Conservation (phyloP, 2,329 filamentous ascomycete species). For the Calonectria honghensis region DNA sequence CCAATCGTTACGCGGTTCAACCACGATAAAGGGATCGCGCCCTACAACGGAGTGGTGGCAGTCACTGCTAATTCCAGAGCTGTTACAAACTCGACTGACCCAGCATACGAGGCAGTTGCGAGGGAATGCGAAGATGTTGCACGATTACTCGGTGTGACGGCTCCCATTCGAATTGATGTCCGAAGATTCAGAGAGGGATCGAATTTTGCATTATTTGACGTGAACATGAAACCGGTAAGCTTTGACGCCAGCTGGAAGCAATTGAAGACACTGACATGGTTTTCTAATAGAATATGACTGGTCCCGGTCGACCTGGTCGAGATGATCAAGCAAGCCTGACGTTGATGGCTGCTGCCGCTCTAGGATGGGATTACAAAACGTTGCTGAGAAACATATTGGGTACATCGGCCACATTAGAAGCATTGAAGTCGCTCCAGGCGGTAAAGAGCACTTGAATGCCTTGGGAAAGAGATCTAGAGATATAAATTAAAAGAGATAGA, state of each 20-base stretch:
- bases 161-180: slow-evolving; percentile 68
- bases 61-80: slow-evolving; percentile 64
- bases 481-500: neutral
- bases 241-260: neutral
- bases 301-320: slow-evolving; percentile 42
- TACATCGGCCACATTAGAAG: slow-evolving; percentile 40
- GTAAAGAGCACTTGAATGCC: neutral
- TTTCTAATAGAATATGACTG: slow-evolving; percentile 47
- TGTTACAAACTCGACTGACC: slow-evolving; percentile 53
- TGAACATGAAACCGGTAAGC: slow-evolving; percentile 71
- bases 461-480: neutral
- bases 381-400: slow-evolving; percentile 39
- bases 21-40: slow-evolving; percentile 44
- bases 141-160: slow-evolving; percentile 61
- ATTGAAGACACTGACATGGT: slow-evolving; percentile 18
- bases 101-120: slow-evolving; percentile 54
- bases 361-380: slow-evolving; percentile 44
- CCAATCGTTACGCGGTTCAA: slow-evolving; percentile 55
- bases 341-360: slow-evolving; percentile 42
- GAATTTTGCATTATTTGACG: slow-evolving; percentile 68
- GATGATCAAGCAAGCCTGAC: slow-evolving; percentile 49
- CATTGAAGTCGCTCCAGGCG: slow-evolving; percentile 24
- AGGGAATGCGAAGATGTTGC: slow-evolving; percentile 64
- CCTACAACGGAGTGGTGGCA: slow-evolving; percentile 49
- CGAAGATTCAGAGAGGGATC: slow-evolving; percentile 60